Percentiles rank a stretch among this genome's conserved stretches.
Conservation (phyloP, 2,329 filamentous ascomycete genomes). For the Ophiostoma sp. region DNA sequence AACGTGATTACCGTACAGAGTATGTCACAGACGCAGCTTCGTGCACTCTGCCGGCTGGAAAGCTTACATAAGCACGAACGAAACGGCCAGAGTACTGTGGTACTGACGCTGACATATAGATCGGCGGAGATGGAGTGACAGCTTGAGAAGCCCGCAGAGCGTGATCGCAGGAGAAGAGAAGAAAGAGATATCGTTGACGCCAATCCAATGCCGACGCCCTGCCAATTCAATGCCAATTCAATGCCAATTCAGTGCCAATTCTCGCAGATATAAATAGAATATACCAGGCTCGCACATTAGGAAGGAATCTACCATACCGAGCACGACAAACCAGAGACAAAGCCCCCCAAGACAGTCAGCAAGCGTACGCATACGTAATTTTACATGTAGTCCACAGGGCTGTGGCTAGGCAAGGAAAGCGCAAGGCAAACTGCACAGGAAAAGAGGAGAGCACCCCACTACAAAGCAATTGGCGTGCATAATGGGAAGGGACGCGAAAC, state of each 20-base stretch:
- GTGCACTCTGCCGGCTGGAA: not conserved
- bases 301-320: not conserved
- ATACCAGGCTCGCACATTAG: not conserved
- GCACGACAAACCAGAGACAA: not conserved
- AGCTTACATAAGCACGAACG: not conserved
- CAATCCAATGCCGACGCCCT: not conserved
- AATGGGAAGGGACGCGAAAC: not conserved
- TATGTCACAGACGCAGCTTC: too few species aligned
- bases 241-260: too few species aligned
- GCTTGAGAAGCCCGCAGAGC: too few species aligned
- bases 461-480: constrained; percentile 7
- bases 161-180: not conserved
- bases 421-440: constrained; percentile 11
- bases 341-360: not conserved
- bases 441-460: constrained; percentile 3
- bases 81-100: not conserved
- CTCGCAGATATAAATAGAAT: not conserved
- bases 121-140: not conserved
- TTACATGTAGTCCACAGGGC: constrained; percentile 13
- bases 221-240: too few species aligned
- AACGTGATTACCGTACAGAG: too few species aligned
- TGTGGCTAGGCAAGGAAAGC: not conserved
- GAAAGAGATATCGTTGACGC: not conserved
- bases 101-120: not conserved
- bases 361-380: constrained; percentile 9